Base-by-base conservation (phyloP, 495 filamentous ascomycete species). In the Gamarada debralockiae region DNA sequence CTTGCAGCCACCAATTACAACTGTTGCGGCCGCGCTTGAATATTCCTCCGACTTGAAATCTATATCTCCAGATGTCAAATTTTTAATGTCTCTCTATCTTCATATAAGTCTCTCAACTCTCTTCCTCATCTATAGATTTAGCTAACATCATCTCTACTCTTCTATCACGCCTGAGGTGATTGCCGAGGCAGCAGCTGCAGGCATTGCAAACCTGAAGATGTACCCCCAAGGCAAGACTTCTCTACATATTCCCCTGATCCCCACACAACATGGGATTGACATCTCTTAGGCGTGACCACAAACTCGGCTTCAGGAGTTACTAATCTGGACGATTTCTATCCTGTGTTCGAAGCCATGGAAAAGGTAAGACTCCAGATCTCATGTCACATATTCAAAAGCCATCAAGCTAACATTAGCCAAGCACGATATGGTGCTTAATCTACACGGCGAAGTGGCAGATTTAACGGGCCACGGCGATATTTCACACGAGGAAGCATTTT, bases 11-110 rank as follows among this genome's bases (percentile, higher is more conserved):
- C 89, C 87, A 13, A 76, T 92, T 52, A 86, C 82, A 3, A 89
- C 79, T 9, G 85, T 92, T 37, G 68, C 76, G 48, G 79, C 83
- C 63, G 89, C 87, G 22, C 71, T 95, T 18, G 80, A 85, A 49
- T 96, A 95, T 71, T 75, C 84, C 57, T 70, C 74, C 44, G 73
- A 73, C 13, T 75, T 96, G 44, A 70, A 79, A 59, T 73, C 76
- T 44, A 72, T 92, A 56, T 85, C 84, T 44, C 84, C 84, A 0
- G 75, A 81, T 33, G 84, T 96, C 38, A 82, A 77, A 51, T 95
- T 82, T 64, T 79, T 95, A 52, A 95, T 96, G 90, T 87, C 89
- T 5, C 77, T 96, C 27, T 96, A 92, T 65, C 80, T 95, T 33
- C 9, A 22, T 48, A 34, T 34, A 34, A 34, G 31, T 34, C 31